Percentiles rank a stretch among this genome's conserved stretches.
phyloP scores from a whole-genome alignment of 345 rosid species.

The Turnera subulata region DNA sequence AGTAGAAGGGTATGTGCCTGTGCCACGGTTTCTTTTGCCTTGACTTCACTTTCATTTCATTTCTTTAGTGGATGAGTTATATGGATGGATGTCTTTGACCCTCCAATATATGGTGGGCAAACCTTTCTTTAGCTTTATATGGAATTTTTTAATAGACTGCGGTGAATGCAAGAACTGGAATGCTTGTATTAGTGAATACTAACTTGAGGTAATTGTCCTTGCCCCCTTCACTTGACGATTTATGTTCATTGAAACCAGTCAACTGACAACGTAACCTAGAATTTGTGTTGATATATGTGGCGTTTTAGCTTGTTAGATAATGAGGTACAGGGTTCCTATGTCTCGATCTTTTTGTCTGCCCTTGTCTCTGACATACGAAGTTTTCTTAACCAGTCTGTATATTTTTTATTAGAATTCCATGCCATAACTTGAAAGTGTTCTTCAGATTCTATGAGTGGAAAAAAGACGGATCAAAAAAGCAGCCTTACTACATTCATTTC shows the following conservation, averaged over 20 bases:
- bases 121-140: background rate
- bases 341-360: background rate
- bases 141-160: background rate
- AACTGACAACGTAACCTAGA: too few species aligned
- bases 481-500: constrained; percentile 85
- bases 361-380: background rate
- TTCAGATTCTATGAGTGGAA: constrained; percentile 96
- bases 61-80: background rate
- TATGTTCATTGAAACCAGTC: too few species aligned
- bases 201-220: too few species aligned
- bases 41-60: background rate
- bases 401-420: constrained; percentile 1
- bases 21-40: constrained; percentile 4
- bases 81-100: background rate
- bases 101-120: background rate
- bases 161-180: too few species aligned
- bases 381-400: background rate
- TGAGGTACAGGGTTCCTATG: background rate
- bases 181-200: too few species aligned
- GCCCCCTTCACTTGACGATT: too few species aligned
- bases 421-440: constrained; percentile 1
- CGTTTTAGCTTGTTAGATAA: too few species aligned
- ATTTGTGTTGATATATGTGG: too few species aligned
- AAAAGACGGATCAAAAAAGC: constrained; percentile 84
- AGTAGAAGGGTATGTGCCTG: constrained; percentile 70